These are phyloP conservation scores for Tillandsia fasciculata DNA, from an alignment of 176 grass and related monocot genomes.

Conservation along the genomic window DNA sequence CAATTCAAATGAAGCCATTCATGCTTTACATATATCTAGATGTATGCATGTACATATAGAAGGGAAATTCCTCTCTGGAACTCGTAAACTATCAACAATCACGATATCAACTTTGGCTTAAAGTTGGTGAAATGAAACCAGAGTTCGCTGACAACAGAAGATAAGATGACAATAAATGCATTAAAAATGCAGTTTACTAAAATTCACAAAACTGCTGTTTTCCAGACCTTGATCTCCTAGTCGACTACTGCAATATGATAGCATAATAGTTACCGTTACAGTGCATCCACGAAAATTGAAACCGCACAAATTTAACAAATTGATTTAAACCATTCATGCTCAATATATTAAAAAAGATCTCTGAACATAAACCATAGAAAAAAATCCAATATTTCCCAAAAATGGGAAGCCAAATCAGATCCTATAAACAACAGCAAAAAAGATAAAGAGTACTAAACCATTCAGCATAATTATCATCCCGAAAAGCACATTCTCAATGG, in stretches of 20 bases:
- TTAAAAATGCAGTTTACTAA: no score
- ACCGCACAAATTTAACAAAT: neutral
- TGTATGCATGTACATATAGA: no score
- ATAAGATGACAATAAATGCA: no score
- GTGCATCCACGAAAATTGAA: neutral
- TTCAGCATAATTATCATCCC: neutral
- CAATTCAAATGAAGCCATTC: no score
- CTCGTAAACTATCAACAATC: no score
- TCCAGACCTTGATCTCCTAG: slow-evolving; percentile 32
- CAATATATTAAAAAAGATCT: neutral
- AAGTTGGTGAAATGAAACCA: no score
- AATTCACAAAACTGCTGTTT: neutral
- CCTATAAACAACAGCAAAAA: neutral
- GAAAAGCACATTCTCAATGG: neutral
- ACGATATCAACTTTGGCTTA: no score
- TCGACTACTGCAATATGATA: slow-evolving; percentile 24
- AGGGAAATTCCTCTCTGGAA: no score
- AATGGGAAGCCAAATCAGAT: slow-evolving; percentile 5
- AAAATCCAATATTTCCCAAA: neutral
- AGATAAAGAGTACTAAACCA: neutral
- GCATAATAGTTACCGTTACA: neutral
- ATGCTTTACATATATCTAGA: no score
- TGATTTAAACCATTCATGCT: neutral
- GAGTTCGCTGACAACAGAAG: no score
- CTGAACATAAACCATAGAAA: neutral